Evolutionary conservation across 345 rosid genomes (phyloP).

Genomic region (Eucalyptus melliodora): DNA sequence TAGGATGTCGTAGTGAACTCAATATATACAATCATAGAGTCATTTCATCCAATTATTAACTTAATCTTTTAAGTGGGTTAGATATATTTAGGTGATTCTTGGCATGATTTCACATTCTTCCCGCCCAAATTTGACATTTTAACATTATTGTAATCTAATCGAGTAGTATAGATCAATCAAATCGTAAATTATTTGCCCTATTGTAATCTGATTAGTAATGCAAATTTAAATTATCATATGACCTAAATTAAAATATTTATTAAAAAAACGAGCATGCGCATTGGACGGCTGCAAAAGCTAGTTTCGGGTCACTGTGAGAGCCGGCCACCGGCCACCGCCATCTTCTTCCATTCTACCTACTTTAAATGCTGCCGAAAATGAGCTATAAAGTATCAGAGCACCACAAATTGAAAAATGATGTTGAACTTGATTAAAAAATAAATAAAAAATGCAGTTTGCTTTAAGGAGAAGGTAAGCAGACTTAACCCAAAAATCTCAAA

Average conservation of each 20-base stretch:
- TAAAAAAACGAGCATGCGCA: neutral
- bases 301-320: neutral
- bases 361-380: neutral
- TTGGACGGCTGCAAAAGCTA: neutral
- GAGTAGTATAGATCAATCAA: neutral
- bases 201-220: neutral
- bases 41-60: neutral
- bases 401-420: neutral
- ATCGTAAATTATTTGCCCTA: neutral
- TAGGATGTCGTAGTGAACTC: neutral
- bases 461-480: neutral
- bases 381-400: neutral
- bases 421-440: neutral
- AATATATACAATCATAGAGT: neutral
- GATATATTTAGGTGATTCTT: too few species aligned
- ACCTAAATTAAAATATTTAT: neutral
- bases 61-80: neutral
- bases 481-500: neutral
- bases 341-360: neutral
- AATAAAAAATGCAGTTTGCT: neutral
- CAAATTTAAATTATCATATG: neutral
- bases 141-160: too few species aligned
- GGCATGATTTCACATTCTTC: neutral
- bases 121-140: neutral
- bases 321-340: neutral